These are phyloP conservation scores for Hymenoscyphus fraxineus DNA, from an alignment of 2,329 filamentous ascomycete species.

Conservation along the genomic window DNA sequence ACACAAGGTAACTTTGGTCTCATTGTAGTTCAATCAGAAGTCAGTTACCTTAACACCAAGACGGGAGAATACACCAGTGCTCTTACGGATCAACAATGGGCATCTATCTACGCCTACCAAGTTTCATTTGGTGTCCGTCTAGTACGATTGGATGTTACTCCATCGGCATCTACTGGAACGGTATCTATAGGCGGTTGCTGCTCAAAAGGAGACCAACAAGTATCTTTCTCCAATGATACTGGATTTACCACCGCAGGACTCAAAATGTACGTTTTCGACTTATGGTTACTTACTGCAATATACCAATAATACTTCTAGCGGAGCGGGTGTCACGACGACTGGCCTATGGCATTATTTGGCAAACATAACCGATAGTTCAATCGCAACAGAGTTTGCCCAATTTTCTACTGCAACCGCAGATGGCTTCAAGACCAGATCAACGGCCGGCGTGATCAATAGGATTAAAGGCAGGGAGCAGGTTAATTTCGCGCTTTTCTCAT, in stretches of 20 bases:
- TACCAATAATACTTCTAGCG: constrained; percentile 22
- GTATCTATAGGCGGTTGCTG: constrained; percentile 41
- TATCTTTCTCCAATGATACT: constrained; percentile 27
- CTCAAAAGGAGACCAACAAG: constrained; percentile 37
- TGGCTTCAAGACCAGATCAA: constrained; percentile 30
- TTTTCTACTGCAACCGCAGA: constrained; percentile 30
- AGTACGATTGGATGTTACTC: constrained; percentile 56
- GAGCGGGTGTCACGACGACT: constrained; percentile 43
- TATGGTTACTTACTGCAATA: constrained; percentile 8
- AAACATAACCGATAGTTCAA: constrained; percentile 47
- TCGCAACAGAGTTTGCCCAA: constrained; percentile 46
- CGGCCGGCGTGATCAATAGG: constrained; percentile 56
- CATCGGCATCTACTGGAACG: constrained; percentile 45
- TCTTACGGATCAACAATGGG: constrained; percentile 52
- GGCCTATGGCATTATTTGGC: constrained; percentile 57
- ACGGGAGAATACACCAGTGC: constrained; percentile 9
- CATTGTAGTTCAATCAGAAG: constrained; percentile 41
- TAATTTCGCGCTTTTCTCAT: constrained; percentile 33
- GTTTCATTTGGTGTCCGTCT: constrained; percentile 53
- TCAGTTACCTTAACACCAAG: constrained; percentile 14
- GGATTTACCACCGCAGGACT: constrained; percentile 53
- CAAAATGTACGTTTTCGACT: constrained; percentile 29
- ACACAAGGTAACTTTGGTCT: constrained; percentile 54
- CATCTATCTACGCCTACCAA: constrained; percentile 53
- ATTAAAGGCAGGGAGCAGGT: constrained; percentile 44